phyloP scores from a whole-genome alignment of 495 filamentous ascomycete genomes.

The Tuber melanosporum region DNA sequence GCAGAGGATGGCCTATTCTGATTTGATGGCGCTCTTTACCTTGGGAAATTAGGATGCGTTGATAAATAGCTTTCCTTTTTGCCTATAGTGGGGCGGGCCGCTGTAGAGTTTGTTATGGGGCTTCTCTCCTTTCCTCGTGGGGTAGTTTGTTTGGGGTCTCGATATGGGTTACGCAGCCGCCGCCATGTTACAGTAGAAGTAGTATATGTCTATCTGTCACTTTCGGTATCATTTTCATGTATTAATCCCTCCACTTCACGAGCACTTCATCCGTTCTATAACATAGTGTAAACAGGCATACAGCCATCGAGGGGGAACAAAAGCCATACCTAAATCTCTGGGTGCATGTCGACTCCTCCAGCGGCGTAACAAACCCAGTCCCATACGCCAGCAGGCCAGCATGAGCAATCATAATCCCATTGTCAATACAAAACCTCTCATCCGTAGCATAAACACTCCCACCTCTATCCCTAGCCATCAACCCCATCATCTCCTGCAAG shows the following conservation, averaged over 20 bases:
- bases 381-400: constrained; percentile 79
- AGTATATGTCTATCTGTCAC: background rate
- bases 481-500: constrained; percentile 95
- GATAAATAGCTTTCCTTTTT: background rate
- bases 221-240: background rate
- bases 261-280: constrained; percentile 79
- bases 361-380: constrained; percentile 65
- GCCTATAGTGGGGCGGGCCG: background rate
- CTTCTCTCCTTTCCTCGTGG: background rate
- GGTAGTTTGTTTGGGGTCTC: background rate
- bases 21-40: background rate
- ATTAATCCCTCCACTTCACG: constrained; percentile 79
- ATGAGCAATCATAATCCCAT: constrained; percentile 99
- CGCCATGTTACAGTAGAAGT: background rate
- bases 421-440: constrained; percentile 94
- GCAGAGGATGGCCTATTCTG: background rate
- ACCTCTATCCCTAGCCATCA: constrained; percentile 85
- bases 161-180: background rate
- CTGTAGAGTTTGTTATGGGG: background rate
- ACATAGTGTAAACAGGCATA: constrained; percentile 11
- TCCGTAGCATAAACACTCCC: constrained; percentile 82
- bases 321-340: constrained; percentile 62
- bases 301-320: no score
- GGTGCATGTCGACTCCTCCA: constrained; percentile 82
- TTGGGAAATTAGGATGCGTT: background rate